Evolutionary conservation across 495 filamentous ascomycete genomes (phyloP), one percentile per base, ranked within the genome.

Genomic region (Podospora sp.): DNA sequence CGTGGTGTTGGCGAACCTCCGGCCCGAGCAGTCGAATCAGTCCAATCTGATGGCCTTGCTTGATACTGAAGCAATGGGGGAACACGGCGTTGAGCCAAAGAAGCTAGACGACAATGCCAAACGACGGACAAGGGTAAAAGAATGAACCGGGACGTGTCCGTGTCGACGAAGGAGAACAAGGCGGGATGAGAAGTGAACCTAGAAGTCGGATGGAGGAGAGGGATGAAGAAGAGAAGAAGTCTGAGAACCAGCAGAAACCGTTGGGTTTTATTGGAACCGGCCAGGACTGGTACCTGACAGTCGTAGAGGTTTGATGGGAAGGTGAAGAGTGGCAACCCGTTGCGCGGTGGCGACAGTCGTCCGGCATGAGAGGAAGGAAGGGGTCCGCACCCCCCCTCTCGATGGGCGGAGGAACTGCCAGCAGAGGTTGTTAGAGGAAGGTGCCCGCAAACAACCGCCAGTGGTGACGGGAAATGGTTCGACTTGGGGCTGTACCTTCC

Each of bases 1-100:
- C 71, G 57, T 71, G 64, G 69, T 20, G 65, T 21, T 53, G 35
- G 25, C 11, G 12, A 14, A 11, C 36, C 22, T 11, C 35, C 21
- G 29, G 7, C 27, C 29, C 24, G 50, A n/a, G 21, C 27, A 26
- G 35, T 4, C 55, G 40, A 12, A 6, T 62, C 58, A 58, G 36
- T 49, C 33, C 52, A 65, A 21, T 51, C 12, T 20, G 29, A 27
- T 20, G 59, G 29, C n/a, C 3, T 8, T 20, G n/a, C 16, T 9
- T 3, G 6, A 40, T 20, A 20, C 12, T 12, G 24, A 22, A 20
- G 22, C 18, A 36, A 36, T 26, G 52, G 26, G 9, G 8, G 25
- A 12, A 11, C n/a, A 52, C 27, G 26, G 27, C 7, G 20, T 55
- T 8, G 18, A 63, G 14, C 26, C 14, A 26, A 53, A 56, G 11